Percentiles rank a stretch among this genome's conserved stretches.
These are phyloP conservation scores for Cadophora sp. DNA, from an alignment of 2,329 filamentous ascomycete genomes.

Conservation along the genomic window DNA sequence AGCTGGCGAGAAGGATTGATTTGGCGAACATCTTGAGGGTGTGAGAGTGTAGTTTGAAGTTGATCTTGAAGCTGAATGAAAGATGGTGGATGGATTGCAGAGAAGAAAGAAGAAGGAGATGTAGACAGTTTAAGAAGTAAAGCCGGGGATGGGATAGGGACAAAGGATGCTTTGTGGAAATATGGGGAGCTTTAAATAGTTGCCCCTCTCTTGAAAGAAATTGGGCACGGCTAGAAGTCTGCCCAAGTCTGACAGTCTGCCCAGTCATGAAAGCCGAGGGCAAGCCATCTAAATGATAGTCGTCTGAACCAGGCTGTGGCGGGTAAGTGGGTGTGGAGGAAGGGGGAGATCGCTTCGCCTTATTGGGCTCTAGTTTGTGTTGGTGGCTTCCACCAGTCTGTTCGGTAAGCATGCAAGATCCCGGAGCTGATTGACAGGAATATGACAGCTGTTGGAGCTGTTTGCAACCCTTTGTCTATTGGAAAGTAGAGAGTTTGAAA, in stretches of 20 bases:
- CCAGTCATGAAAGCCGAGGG: conserved; percentile 1
- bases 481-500: too few species aligned
- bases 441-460: conserved; percentile 3
- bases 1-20: conserved; percentile 23
- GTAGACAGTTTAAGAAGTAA: background rate
- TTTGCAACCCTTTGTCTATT: too few species aligned
- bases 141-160: background rate
- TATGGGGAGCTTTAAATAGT: conserved; percentile 7
- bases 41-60: background rate
- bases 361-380: background rate
- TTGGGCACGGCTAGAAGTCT: conserved; percentile 4
- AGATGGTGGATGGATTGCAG: background rate
- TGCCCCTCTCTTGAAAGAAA: background rate
- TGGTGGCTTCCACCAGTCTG: background rate
- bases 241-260: conserved; percentile 2
- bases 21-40: conserved; percentile 25
- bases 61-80: background rate
- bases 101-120: background rate
- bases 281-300: background rate
- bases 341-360: background rate
- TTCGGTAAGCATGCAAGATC: conserved; percentile 4
- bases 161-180: background rate
- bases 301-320: background rate
- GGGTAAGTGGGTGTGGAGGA: background rate
- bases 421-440: conserved; percentile 1